phyloP scores from a whole-genome alignment of 2,329 filamentous ascomycete species.

The Nigrospora oryzae region DNA sequence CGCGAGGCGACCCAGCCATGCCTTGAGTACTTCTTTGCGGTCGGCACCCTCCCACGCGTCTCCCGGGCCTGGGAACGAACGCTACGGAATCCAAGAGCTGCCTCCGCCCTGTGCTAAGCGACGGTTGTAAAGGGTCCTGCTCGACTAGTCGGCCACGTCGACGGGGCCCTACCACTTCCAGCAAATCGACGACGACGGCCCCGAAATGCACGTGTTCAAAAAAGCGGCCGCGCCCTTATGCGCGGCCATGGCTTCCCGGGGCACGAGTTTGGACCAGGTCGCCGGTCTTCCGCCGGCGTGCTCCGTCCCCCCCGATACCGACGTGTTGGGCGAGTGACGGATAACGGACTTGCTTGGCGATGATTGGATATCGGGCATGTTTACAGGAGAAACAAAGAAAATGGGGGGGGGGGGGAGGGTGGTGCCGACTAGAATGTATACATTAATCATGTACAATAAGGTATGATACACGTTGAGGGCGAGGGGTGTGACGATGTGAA shows the following conservation, averaged over 20 bases:
- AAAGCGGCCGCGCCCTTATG: constrained; percentile 1
- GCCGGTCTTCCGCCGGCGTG: not conserved
- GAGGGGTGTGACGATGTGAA: too few species aligned
- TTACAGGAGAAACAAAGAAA: not conserved
- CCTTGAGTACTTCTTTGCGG: too few species aligned
- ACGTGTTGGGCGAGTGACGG: not conserved
- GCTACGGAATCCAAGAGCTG: too few species aligned
- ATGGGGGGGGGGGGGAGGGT: too few species aligned
- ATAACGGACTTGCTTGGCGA: constrained; percentile 5
- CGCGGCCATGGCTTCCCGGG: constrained; percentile 1
- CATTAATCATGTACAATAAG: too few species aligned
- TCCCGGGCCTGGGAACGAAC: too few species aligned
- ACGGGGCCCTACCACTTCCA: constrained; percentile 4
- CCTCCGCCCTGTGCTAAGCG: constrained; percentile 9
- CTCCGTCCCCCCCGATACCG: not conserved
- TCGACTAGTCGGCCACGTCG: constrained; percentile 5
- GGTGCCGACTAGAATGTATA: too few species aligned
- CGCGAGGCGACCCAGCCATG: too few species aligned
- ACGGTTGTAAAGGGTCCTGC: constrained; percentile 14
- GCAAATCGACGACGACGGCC: constrained; percentile 8
- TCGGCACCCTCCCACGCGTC: too few species aligned
- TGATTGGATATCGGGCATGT: constrained; percentile 5
- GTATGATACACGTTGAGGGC: too few species aligned
- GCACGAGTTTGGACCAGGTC: not conserved
- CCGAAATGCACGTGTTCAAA: constrained; percentile 1